phyloP scores from a whole-genome alignment of 495 filamentous ascomycete genomes.

The Penicillium nucicola region DNA sequence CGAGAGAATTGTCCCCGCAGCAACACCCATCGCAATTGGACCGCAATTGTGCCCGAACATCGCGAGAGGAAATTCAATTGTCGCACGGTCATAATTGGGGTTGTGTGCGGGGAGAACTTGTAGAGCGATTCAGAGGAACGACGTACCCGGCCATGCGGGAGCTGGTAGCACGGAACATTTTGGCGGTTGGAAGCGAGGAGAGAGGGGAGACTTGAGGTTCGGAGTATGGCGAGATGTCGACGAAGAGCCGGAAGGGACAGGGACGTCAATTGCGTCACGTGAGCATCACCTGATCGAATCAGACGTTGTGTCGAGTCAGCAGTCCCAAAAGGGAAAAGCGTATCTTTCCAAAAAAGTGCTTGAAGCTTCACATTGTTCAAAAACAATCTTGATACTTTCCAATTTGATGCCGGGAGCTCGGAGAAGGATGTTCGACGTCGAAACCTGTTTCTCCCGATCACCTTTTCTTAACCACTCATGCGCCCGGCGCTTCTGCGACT shows the following conservation, averaged over 20 bases:
- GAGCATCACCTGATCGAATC: conserved; percentile 18
- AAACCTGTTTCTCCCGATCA: conserved; percentile 10
- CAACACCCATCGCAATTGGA: conserved; percentile 18
- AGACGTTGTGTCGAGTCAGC: conserved; percentile 9
- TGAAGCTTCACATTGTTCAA: neutral
- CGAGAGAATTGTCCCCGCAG: neutral
- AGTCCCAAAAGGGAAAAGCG: conserved; percentile 22
- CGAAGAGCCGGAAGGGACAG: conserved; percentile 34
- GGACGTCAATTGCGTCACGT: conserved; percentile 7
- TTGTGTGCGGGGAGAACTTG: conserved; percentile 10
- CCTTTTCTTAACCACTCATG: conserved; percentile 35
- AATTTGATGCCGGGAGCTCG: conserved; percentile 5
- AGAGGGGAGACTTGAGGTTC: conserved; percentile 25
- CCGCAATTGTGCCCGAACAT: conserved; percentile 4
- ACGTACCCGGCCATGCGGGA: conserved; percentile 49
- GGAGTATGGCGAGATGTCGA: conserved; percentile 24
- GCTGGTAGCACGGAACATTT: conserved; percentile 45
- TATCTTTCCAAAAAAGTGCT: conserved; percentile 4
- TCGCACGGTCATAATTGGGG: conserved; percentile 7
- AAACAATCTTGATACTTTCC: conserved; percentile 4
- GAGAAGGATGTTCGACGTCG: conserved; percentile 29
- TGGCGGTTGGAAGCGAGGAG: conserved; percentile 34
- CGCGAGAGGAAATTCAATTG: conserved; percentile 16
- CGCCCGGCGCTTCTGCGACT: conserved; percentile 54
- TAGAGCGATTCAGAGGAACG: neutral